phyloP scores from a whole-genome alignment of 306 rosid genomes.

The Casuarina glauca region DNA sequence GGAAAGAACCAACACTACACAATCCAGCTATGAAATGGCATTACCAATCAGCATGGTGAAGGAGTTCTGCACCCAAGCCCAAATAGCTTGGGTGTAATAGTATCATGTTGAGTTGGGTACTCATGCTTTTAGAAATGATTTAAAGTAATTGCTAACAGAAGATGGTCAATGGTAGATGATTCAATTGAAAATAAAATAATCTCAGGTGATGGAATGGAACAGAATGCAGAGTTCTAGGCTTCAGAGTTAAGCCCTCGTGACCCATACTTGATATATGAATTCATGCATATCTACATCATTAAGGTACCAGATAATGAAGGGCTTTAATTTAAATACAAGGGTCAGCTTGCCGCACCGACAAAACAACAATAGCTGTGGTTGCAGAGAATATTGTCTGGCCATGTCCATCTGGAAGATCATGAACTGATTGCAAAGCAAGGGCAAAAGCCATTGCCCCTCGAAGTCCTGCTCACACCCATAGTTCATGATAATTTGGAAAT shows the following conservation, averaged over 20 bases:
- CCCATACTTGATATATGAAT: background rate
- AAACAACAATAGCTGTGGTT: conserved; percentile 94
- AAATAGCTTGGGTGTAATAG: background rate
- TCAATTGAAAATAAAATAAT: background rate
- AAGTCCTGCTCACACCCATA: conserved; percentile 64
- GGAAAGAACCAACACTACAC: background rate
- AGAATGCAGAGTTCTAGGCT: background rate
- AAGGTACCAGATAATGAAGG: conserved; percentile 8
- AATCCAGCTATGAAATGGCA: background rate
- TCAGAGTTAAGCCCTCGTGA: background rate
- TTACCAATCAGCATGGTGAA: background rate
- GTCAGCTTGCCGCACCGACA: conserved; percentile 66
- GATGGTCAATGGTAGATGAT: background rate
- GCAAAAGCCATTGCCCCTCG: conserved; percentile 99
- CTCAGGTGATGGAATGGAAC: background rate
- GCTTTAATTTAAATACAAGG: conserved; percentile 18
- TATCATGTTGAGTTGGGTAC: background rate
- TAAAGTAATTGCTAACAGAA: background rate
- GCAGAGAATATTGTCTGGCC: conserved; percentile 99
- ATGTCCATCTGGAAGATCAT: conserved; percentile 98
- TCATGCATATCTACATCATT: background rate
- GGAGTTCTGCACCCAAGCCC: background rate
- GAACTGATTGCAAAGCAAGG: conserved; percentile 94
- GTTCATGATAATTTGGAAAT: conserved; percentile 12
- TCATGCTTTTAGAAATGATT: background rate